phyloP scores from a whole-genome alignment of 352 stramenopile species.

The Pythium coloratum region DNA sequence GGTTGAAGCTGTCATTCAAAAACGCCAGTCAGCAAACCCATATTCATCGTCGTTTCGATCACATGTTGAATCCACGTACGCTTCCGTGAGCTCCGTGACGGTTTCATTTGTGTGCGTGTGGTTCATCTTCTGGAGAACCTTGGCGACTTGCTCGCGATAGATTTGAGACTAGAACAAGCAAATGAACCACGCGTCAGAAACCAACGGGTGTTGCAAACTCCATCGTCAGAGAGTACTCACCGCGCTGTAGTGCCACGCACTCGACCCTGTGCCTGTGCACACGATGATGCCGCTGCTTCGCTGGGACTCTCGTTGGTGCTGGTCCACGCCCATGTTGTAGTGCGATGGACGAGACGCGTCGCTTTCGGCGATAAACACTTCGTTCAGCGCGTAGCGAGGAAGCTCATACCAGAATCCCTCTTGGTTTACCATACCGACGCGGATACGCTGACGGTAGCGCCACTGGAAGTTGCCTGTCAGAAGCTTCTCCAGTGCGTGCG shows the following conservation, averaged over 20 bases:
- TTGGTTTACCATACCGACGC: constrained; percentile 88
- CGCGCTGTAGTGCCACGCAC: constrained; percentile 85
- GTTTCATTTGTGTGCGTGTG: constrained; percentile 89
- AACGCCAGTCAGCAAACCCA: neutral
- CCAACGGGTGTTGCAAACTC: too few relatives aligned
- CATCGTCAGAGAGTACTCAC: constrained; percentile 36
- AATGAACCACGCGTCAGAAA: neutral
- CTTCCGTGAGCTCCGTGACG: constrained; percentile 84
- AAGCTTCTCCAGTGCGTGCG: constrained; percentile 62
- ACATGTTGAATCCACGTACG: constrained; percentile 38
- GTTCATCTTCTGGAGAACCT: constrained; percentile 79
- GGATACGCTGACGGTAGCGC: constrained; percentile 80
- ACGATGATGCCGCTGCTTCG: constrained; percentile 88
- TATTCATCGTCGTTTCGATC: too few relatives aligned
- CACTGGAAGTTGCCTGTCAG: constrained; percentile 77
- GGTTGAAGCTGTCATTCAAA: constrained; percentile 65
- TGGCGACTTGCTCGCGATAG: constrained; percentile 84
- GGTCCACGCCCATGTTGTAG: constrained; percentile 89
- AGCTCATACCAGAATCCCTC: constrained; percentile 88
- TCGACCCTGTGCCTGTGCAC: constrained; percentile 86
- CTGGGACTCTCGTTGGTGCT: constrained; percentile 87
- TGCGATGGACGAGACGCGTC: constrained; percentile 83
- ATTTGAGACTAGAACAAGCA: constrained; percentile 64
- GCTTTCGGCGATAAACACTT: constrained; percentile 89
- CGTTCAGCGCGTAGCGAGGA: constrained; percentile 83